phyloP scores from a whole-genome alignment of 1,284 basidiomycete genomes.

The Trichosporon coremiiforme region DNA sequence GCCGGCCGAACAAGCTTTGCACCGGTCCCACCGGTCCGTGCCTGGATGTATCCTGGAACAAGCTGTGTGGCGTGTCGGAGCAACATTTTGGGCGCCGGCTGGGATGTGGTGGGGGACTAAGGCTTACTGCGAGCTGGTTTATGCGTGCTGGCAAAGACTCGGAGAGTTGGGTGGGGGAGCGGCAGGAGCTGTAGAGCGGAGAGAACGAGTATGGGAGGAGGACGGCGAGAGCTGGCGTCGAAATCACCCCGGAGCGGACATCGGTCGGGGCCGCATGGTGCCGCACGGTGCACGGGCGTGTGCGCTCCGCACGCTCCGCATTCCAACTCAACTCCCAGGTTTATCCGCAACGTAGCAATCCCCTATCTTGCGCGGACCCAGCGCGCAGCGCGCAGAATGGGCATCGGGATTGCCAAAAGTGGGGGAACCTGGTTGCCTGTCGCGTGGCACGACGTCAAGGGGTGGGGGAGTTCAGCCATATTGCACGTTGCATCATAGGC shows the following conservation, averaged over 20 bases:
- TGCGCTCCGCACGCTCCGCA: neutral
- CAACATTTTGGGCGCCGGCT: neutral
- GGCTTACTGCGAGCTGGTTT: neutral
- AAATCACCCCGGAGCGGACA: neutral
- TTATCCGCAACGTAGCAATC: neutral
- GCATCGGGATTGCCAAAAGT: constrained; percentile 1
- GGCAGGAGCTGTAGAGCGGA: too few relatives aligned
- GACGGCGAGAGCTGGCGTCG: too few relatives aligned
- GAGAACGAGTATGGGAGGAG: too few relatives aligned
- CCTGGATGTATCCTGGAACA: constrained; percentile 1
- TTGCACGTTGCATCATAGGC: neutral
- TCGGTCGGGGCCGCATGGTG: neutral
- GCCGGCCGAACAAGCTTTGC: neutral
- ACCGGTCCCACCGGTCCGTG: neutral
- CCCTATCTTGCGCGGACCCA: neutral
- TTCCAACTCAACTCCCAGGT: neutral
- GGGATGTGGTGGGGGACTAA: neutral
- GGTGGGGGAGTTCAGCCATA: neutral
- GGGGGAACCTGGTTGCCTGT: neutral
- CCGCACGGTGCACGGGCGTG: neutral
- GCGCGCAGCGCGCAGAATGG: too few relatives aligned
- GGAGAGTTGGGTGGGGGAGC: constrained; percentile 4
- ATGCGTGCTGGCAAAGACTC: neutral
- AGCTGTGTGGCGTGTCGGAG: neutral
- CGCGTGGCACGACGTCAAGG: neutral